Evolutionary conservation across 345 rosid genomes (phyloP).

Genomic region (Murraya koenigii): DNA sequence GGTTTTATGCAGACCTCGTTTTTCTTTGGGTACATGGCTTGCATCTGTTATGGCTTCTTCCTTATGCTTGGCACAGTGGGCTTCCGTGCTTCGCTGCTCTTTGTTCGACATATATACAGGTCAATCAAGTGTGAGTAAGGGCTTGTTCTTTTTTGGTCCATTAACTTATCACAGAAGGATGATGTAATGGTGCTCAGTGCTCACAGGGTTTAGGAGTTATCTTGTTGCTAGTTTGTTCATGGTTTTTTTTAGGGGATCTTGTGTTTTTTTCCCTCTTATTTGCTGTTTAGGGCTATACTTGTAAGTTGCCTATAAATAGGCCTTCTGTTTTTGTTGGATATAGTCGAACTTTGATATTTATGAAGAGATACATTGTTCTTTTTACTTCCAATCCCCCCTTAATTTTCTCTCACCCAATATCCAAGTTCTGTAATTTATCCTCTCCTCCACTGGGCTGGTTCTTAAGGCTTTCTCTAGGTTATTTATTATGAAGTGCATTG

Average conservation of each 20-base stretch:
- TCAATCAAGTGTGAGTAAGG: constrained; percentile 78
- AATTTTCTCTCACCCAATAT: not conserved
- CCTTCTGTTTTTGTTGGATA: not conserved
- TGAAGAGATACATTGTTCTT: not conserved
- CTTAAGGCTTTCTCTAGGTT: no score
- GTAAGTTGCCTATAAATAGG: not conserved
- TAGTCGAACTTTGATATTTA: no score
- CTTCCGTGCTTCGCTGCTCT: constrained; percentile 68
- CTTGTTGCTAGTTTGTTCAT: not conserved
- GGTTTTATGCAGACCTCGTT: constrained; percentile 90
- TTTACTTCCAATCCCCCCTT: not conserved
- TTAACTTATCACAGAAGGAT: constrained; percentile 16
- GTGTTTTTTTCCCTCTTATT: no score
- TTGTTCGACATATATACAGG: constrained; percentile 75
- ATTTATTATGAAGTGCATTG: no score
- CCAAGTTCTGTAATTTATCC: no score
- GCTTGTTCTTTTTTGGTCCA: constrained; percentile 9
- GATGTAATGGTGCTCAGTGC: not conserved
- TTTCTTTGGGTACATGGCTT: constrained; percentile 89
- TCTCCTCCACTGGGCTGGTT: no score
- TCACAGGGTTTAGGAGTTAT: not conserved
- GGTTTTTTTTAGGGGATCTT: not conserved
- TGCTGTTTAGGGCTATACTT: not conserved
- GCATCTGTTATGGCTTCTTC: constrained; percentile 84
- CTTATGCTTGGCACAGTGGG: constrained; percentile 81